Evolutionary conservation across 78 protist genomes (phyloP), one percentile per base, ranked within the genome.

Genomic region (Dictyostelium intermedium): DNA sequence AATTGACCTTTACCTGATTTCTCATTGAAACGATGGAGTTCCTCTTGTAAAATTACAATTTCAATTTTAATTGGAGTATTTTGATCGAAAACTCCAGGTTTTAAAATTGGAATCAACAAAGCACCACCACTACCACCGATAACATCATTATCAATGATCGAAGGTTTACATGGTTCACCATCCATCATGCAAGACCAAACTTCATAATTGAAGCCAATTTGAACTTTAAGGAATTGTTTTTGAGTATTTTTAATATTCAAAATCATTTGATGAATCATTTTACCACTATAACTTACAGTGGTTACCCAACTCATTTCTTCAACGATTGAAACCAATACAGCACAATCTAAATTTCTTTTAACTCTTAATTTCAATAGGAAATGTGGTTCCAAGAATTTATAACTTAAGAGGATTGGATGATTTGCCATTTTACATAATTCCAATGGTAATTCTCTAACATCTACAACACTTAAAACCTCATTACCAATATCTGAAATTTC

Each of bases 111-210:
- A 20, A 89, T 69, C n/a, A 80, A 25, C 7, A 80, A 53, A 74
- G n/a, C 20, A 25, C 60, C 34, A 1, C 47, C 72, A 9, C 32
- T 39, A 45, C 70, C 25, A 39, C 43, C 43, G n/a, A n/a, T n/a
- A n/a, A n/a, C n/a, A 50, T 50, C 61, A 10, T 25, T 27, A 0
- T 85, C 83, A 78, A 43, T 32, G 39, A 50, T 25, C 8, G 78
- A 70, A 2, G 94, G 94, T 32, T 60, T 43, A 47, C 82, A 80
- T 30, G 94, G 94, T 0, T 30, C 56, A 18, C 87, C 85, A 80
- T 80, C 94, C 94, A 89, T 89, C 39, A 80, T 43, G 5, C 82
- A 80, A 10, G 87, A 69, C 94, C 94, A 89, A 13, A 89, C 45
- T 7, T 81, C 77, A 35, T 81, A 89, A n/a, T 70, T 60, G 13